These are phyloP conservation scores for Acacia confusa DNA, from an alignment of 306 rosid genomes.

Conservation along the genomic window DNA sequence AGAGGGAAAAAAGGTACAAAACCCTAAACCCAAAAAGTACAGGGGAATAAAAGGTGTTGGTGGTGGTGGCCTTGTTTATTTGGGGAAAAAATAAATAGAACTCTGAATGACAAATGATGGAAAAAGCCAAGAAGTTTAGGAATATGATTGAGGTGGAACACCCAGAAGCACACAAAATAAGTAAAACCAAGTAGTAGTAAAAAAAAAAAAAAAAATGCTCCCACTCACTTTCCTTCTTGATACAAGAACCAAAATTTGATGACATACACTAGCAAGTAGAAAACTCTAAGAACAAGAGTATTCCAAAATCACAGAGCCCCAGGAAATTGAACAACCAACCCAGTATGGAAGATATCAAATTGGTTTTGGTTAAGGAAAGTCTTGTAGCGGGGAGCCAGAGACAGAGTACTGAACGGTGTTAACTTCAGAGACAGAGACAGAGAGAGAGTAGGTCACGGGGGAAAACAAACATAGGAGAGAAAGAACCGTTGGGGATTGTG, in stretches of 20 bases:
- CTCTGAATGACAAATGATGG: constrained; percentile 2
- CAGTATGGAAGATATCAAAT: constrained; percentile 9
- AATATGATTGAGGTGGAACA: constrained; percentile 17
- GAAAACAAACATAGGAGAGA: constrained; percentile 11
- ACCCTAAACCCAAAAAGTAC: constrained; percentile 60
- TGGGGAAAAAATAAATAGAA: background rate
- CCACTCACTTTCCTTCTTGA: background rate
- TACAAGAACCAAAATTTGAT: background rate
- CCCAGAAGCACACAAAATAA: constrained; percentile 7
- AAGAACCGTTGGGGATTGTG: constrained; percentile 42
- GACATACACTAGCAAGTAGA: background rate
- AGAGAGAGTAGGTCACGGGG: constrained; percentile 42
- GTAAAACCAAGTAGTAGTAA: background rate
- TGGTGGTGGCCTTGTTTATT: background rate
- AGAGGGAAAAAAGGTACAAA: constrained; percentile 27
- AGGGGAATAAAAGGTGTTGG: constrained; percentile 4
- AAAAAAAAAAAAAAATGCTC: background rate
- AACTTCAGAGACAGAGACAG: constrained; percentile 17
- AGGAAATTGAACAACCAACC: background rate
- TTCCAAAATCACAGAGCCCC: constrained; percentile 11
- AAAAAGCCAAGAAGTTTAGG: constrained; percentile 37
- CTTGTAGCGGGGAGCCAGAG: constrained; percentile 15
- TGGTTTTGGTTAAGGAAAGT: constrained; percentile 8
- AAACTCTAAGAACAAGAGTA: background rate
- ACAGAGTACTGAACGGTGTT: background rate